These are phyloP conservation scores for Aspergillus tamarii DNA, from an alignment of 2,329 filamentous ascomycete species.

Conservation along the genomic window DNA sequence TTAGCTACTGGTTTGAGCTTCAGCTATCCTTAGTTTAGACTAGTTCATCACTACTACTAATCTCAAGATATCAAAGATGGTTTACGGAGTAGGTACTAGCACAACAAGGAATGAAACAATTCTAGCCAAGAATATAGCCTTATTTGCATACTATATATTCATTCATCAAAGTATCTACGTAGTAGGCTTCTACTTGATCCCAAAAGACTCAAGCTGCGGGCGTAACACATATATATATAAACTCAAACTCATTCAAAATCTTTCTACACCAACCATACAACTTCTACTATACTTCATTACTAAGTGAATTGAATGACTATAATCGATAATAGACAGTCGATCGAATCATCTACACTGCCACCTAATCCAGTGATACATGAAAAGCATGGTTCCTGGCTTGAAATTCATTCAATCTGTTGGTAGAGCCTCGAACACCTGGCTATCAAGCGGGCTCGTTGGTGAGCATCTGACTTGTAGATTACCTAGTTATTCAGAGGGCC, in stretches of 20 bases:
- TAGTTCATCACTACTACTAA: neutral
- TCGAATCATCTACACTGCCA: too few relatives aligned
- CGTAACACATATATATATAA: neutral
- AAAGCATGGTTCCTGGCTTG: too few relatives aligned
- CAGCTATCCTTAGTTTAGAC: neutral
- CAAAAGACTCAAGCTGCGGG: neutral
- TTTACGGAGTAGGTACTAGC: neutral
- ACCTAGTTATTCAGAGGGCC: too few relatives aligned
- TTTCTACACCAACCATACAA: neutral
- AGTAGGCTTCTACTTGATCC: neutral
- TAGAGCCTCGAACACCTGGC: too few relatives aligned
- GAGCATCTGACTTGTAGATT: too few relatives aligned
- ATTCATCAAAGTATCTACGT: neutral
- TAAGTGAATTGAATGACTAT: too few relatives aligned
- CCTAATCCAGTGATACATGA: too few relatives aligned
- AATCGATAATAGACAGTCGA: too few relatives aligned
- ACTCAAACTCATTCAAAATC: neutral
- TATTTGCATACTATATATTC: neutral
- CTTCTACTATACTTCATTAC: neutral
- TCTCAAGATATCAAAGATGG: neutral
- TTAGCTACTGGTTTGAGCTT: neutral
- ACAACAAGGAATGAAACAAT: neutral
- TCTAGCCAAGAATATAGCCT: neutral
- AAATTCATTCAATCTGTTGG: too few relatives aligned
- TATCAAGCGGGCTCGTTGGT: too few relatives aligned